These are phyloP conservation scores for Dipsacomyces acuminosporus DNA, from an alignment of 371 early-diverging fungal species.

Conservation along the genomic window DNA sequence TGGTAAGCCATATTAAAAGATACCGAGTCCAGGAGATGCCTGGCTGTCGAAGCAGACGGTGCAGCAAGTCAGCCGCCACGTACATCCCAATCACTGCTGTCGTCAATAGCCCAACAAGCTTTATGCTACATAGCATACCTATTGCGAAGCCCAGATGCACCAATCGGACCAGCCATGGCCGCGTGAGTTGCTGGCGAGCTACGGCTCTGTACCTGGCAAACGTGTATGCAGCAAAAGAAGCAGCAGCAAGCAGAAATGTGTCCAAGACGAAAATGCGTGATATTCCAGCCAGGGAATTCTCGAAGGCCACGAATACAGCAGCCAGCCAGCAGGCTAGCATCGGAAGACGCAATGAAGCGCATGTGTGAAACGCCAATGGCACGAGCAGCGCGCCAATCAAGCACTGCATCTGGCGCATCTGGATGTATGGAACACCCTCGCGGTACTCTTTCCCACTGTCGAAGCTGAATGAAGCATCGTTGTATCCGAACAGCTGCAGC, in stretches of 20 bases:
- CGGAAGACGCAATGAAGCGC: slow-evolving; percentile 67
- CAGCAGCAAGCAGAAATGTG: slow-evolving; percentile 91
- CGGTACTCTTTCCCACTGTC: slow-evolving; percentile 86
- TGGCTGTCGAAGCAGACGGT: slow-evolving; percentile 68
- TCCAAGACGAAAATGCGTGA: slow-evolving; percentile 96
- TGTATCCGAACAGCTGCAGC: slow-evolving; percentile 79
- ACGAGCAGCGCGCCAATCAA: slow-evolving; percentile 87
- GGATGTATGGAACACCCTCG: slow-evolving; percentile 69
- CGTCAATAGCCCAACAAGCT: slow-evolving; percentile 97
- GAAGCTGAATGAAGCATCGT: slow-evolving; percentile 84
- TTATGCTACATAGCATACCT: slow-evolving; percentile 79
- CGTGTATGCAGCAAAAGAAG: slow-evolving; percentile 67
- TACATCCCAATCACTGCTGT: slow-evolving; percentile 88
- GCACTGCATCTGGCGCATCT: slow-evolving; percentile 89
- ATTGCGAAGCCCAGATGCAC: slow-evolving; percentile 78
- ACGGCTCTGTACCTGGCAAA: slow-evolving; percentile 58
- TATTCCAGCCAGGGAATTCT: slow-evolving; percentile 81
- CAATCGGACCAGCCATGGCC: slow-evolving; percentile 77
- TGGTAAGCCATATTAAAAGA: slow-evolving; percentile 49
- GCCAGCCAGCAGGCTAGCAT: slow-evolving; percentile 62
- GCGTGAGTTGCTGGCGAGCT: too few relatives aligned
- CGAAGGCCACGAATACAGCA: slow-evolving; percentile 74
- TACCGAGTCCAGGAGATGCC: slow-evolving; percentile 51
- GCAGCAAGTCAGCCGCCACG: slow-evolving; percentile 85
- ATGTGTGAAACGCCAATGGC: slow-evolving; percentile 86